Base-by-base conservation (phyloP, 202 grass and related monocot species). In the Elaeis oleifera region DNA sequence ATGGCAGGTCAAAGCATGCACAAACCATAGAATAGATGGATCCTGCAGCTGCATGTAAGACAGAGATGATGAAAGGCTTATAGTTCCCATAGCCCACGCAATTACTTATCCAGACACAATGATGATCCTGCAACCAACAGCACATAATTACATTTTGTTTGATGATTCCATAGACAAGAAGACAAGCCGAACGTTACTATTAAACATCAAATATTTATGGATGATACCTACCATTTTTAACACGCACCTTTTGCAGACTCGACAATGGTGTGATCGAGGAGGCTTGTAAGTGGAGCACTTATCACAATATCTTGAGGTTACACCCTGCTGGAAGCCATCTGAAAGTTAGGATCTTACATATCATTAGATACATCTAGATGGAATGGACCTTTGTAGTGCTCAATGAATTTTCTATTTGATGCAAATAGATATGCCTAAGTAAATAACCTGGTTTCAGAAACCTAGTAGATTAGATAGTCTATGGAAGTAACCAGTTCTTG, bases 91-190 rank as follows among this genome's bases (percentile, higher is more conserved):
- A 99, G 54, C 94, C 94, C 59, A 99, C 88, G 23, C 94, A 97
- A 68, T 97, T 97, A 72, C 87, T 86, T 67, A 97, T 89, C 88
- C 94, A 97, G 6, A 86, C 71, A 78, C 94, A 99, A 51, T 99
- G 94, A 84, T 99, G 94, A 78, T 99, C 94, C 94, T 99, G 72
- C 58, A 55, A 82, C 67, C 9, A 6, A 78, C 26, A 70, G 15
- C n/a, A 58, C 11, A 44, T 13, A 44, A 13, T 44, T 44, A 44
- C 9, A 6, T 13, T 44, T 44, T 13, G 8, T 44, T 44, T 44
- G 36, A 44, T 44, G 36, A 44, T 44, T 44, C 36, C 14, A 44
- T 13, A 44, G 36, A 44, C 36, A 9, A 44, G 36, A 44, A 13
- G 2, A 44, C 9, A 44, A 44, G 9, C 36, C 2, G 9, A 44